Evolutionary conservation across 805 yeast genomes (phyloP).

Genomic region (Saturnispora galanensis): DNA sequence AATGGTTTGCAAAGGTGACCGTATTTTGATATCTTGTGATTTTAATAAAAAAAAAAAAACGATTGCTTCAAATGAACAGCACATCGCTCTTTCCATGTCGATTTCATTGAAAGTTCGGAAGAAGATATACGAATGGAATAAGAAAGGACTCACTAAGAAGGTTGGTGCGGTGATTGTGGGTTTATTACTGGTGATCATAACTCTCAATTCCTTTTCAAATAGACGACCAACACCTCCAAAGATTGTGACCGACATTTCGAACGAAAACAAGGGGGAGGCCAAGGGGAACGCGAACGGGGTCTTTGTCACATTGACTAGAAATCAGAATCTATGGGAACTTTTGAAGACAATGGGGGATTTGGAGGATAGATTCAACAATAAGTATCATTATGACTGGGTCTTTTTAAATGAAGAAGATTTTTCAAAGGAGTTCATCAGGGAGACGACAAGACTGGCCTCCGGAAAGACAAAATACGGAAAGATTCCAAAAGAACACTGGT

Average conservation of each 20-base stretch:
- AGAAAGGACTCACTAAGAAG: conserved; percentile 3
- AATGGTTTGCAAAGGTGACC: background rate
- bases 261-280: background rate
- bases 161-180: background rate
- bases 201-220: conserved; percentile 3
- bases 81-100: conserved; percentile 1
- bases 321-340: conserved; percentile 51
- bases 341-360: conserved; percentile 58
- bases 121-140: conserved; percentile 8
- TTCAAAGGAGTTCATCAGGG: conserved; percentile 62
- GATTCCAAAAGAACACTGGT: conserved; percentile 78
- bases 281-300: conserved; percentile 37
- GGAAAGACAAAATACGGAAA: conserved; percentile 71
- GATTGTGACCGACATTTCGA: background rate
- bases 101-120: conserved; percentile 4
- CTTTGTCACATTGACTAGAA: conserved; percentile 70
- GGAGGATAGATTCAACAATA: conserved; percentile 79
- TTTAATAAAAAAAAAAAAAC: background rate
- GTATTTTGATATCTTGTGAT: background rate
- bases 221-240: background rate
- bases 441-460: conserved; percentile 56
- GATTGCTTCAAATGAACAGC: too few relatives aligned
- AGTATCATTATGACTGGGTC: conserved; percentile 87
- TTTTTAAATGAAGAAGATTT: conserved; percentile 82
- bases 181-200: background rate